Evolutionary conservation across 2,329 filamentous ascomycete genomes (phyloP), one percentile per base, ranked within the genome.

Genomic region (Xylariaceae sp.): DNA sequence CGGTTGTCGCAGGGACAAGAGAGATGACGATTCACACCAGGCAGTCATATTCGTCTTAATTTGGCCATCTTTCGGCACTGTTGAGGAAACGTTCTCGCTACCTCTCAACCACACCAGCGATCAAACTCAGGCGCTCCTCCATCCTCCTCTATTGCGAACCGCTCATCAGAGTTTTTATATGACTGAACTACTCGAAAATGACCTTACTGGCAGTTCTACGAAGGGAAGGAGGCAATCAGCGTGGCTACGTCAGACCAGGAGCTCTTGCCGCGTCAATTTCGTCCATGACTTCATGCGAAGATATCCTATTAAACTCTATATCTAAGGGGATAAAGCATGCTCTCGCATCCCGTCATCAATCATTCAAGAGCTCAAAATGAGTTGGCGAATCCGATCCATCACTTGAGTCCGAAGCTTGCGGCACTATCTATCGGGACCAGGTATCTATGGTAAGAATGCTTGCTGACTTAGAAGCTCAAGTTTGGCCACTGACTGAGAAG

Each of bases 1-100:
- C 63, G 11, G 50, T 23, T 34, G 62, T 61, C 10, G 64, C 64
- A 2, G 60, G 56, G 15, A 55, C 61, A 10, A 66, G 57, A 39
- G 64, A 67, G 51, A 67, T 58, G 17, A 66, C 55, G n/a, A 59
- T 60, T n/a, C 63, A 54, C 10, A 66, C 47, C 8, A 67, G 59
- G 11, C 52, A 53, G 11, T 58, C 50, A 39, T 64, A 62, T 13
- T 64, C 59, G 4, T 51, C 47, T n/a, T 55, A 57, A n/a, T 58
- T 57, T 8, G 51, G 51, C 47, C 65, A 48, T 5, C 63, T 55
- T 23, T 64, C 64, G 30, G 54, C 50, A 5, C 51, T 48, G 42
- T 67, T 64, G n/a, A 67, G 64, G 8, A 66, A 62, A 23, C 62
- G 55, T 11, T 64, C 60, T 23, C 64, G 45, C 23, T 63, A 61